Percentiles rank a stretch among this genome's conserved stretches.
phyloP scores from a whole-genome alignment of 495 filamentous ascomycete species.

The Lophiotrema nucula region DNA sequence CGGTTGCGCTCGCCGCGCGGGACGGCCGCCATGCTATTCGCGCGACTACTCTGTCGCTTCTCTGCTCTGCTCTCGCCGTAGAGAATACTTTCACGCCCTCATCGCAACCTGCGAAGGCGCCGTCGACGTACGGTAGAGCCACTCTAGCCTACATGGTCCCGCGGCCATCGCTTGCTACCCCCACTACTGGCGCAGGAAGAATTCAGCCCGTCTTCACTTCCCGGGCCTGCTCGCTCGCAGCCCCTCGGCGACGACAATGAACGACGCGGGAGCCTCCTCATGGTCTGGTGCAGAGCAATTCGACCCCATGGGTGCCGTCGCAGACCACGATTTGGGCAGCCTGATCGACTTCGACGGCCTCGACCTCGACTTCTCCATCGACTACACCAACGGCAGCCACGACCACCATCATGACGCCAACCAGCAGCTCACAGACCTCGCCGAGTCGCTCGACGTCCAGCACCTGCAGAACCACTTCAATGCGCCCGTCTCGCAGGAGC shows the following conservation, averaged over 20 bases:
- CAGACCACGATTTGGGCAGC: constrained; percentile 33
- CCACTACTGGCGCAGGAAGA: background rate
- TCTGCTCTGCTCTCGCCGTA: background rate
- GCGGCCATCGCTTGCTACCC: background rate
- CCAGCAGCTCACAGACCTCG: constrained; percentile 28
- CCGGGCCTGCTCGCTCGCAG: background rate
- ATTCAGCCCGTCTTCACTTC: background rate
- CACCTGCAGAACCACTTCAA: constrained; percentile 27
- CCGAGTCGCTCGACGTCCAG: constrained; percentile 33
- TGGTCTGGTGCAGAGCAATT: constrained; percentile 33
- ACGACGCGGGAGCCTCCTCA: constrained; percentile 15
- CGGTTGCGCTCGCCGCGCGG: too few species aligned
- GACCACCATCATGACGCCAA: constrained; percentile 15
- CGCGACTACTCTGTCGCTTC: background rate
- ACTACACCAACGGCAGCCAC: constrained; percentile 6
- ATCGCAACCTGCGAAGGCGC: background rate
- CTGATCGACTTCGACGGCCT: constrained; percentile 36
- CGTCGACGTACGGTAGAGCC: background rate
- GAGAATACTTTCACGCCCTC: background rate
- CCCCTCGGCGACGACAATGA: constrained; percentile 12
- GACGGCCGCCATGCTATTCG: too few species aligned
- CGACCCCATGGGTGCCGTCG: constrained; percentile 31
- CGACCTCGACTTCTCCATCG: constrained; percentile 34
- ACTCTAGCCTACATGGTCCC: too few species aligned
- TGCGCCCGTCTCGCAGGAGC: constrained; percentile 13